Evolutionary conservation across 352 stramenopile genomes (phyloP).

Genomic region (Phytophthora aleatoria): DNA sequence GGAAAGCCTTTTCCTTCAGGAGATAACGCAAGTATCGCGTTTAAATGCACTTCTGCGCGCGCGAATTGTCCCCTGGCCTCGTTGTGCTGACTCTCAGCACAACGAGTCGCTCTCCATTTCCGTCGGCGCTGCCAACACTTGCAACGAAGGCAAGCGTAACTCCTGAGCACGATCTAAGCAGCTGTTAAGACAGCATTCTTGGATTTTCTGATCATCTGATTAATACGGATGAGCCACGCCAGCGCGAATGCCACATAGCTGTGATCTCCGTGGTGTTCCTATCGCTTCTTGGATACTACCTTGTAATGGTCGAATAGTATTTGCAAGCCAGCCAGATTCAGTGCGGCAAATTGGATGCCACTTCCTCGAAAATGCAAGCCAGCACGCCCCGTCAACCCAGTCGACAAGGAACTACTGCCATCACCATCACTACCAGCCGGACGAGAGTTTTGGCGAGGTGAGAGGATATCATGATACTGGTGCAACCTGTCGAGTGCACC

Average conservation of each 20-base stretch:
- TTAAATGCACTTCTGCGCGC: conserved; percentile 49
- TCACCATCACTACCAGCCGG: conserved; percentile 10
- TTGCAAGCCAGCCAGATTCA: conserved; percentile 90
- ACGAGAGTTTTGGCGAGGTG: conserved; percentile 47
- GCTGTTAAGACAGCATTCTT: conserved; percentile 54
- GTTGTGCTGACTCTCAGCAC: conserved; percentile 22
- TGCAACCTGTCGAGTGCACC: conserved; percentile 91
- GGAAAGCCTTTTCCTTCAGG: conserved; percentile 50
- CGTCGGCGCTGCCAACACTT: conserved; percentile 50
- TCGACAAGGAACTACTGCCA: conserved; percentile 15
- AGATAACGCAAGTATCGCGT: conserved; percentile 50
- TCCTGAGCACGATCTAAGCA: conserved; percentile 70
- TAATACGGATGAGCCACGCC: conserved; percentile 84
- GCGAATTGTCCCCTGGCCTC: conserved; percentile 37
- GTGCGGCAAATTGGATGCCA: conserved; percentile 89
- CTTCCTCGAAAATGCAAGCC: conserved; percentile 59
- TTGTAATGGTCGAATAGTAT: conserved; percentile 85
- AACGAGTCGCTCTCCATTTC: conserved; percentile 57
- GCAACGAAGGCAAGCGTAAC: conserved; percentile 53
- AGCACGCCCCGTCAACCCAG: conserved; percentile 1
- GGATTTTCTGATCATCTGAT: conserved; percentile 61
- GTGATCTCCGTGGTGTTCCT: conserved; percentile 88
- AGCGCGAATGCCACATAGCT: conserved; percentile 93
- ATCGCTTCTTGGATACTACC: conserved; percentile 93
- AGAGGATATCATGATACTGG: conserved; percentile 93